phyloP scores from a whole-genome alignment of 225 moss, liverwort and hornwort genomes.

The Asterella californica region DNA sequence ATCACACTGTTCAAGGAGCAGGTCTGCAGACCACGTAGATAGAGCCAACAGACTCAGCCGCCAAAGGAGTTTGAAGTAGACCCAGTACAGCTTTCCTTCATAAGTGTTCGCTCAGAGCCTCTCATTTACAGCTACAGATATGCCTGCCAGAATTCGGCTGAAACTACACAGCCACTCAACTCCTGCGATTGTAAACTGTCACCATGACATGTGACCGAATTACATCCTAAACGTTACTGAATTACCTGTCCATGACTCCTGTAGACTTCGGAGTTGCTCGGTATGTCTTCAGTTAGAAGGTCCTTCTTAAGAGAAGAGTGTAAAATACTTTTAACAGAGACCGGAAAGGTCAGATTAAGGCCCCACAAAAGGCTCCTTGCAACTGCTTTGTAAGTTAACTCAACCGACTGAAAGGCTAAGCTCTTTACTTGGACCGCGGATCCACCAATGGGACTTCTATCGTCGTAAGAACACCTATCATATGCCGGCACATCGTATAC shows the following conservation, averaged over 20 bases:
- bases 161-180: background rate
- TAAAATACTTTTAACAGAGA: slow-evolving; percentile 61
- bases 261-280: slow-evolving; percentile 14
- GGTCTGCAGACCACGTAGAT: slow-evolving; percentile 56
- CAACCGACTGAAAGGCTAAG: slow-evolving; percentile 7
- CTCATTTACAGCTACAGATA: background rate
- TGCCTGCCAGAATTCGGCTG: background rate
- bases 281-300: slow-evolving; percentile 24
- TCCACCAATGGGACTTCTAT: background rate
- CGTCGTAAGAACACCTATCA: slow-evolving; percentile 19
- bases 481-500: background rate
- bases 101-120: background rate
- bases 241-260: slow-evolving; percentile 35
- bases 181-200: background rate
- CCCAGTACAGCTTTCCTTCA: background rate
- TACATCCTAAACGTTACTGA: background rate
- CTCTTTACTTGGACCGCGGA: background rate
- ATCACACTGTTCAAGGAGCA: slow-evolving; percentile 62
- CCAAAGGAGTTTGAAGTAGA: background rate
- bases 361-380: slow-evolving; percentile 63
- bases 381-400: slow-evolving; percentile 29
- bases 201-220: background rate
- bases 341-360: slow-evolving; percentile 87
- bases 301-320: slow-evolving; percentile 30
- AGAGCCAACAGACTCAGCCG: slow-evolving; percentile 8